Percentiles rank a stretch among this genome's conserved stretches.
These are phyloP conservation scores for Willaertia magna DNA, from an alignment of 208 protist genomes.

Conservation along the genomic window DNA sequence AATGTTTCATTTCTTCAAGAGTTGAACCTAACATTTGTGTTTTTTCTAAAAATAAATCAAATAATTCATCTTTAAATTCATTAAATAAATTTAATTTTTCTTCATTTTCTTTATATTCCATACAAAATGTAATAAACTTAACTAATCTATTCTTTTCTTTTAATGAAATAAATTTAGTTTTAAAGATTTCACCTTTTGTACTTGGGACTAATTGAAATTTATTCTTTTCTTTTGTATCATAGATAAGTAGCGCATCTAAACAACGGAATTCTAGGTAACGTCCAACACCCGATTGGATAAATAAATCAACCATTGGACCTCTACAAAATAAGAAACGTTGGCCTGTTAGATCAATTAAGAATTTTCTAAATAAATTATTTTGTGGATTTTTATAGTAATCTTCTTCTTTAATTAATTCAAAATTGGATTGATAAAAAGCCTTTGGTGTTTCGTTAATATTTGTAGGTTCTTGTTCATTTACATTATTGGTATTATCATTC, in stretches of 20 bases:
- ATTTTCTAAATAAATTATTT: neutral
- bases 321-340: slow-evolving; percentile 4
- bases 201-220: slow-evolving; percentile 45
- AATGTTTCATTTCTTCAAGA: neutral
- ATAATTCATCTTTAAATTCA: neutral
- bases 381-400: neutral
- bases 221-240: neutral
- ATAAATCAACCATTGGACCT: slow-evolving; percentile 20
- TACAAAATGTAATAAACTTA: slow-evolving; percentile 57
- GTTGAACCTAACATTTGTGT: neutral
- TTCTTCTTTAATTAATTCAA: neutral
- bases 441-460: no score
- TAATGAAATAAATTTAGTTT: slow-evolving; percentile 37
- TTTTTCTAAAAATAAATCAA: neutral
- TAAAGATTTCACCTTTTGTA: slow-evolving; percentile 59
- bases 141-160: slow-evolving; percentile 75
- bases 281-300: slow-evolving; percentile 29
- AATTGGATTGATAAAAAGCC: neutral
- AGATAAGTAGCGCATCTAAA: slow-evolving; percentile 13
- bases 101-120: slow-evolving; percentile 21
- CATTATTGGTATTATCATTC: no score
- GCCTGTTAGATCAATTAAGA: slow-evolving; percentile 25
- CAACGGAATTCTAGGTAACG: slow-evolving; percentile 37
- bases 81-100: neutral
- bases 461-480: no score